Conservation (phyloP, 345 rosid genomes). For the Firmiana major region DNA sequence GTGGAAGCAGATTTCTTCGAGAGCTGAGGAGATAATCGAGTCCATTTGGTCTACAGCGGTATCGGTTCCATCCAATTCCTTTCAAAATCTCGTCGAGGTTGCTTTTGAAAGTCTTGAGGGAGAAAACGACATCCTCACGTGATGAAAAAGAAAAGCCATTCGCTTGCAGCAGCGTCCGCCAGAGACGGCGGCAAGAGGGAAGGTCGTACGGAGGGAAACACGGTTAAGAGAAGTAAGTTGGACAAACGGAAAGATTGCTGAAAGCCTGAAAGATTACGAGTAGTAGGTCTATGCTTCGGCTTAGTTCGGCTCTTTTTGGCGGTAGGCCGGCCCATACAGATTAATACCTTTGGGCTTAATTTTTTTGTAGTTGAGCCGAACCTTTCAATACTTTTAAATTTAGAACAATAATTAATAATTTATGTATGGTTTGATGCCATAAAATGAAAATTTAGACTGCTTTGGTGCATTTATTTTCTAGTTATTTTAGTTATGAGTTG, state of each 20-base stretch:
- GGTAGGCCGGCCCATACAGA: neutral
- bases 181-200: neutral
- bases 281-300: neutral
- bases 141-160: neutral
- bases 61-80: neutral
- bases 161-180: neutral
- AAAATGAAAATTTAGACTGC: no score
- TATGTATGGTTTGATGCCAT: no score
- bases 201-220: neutral
- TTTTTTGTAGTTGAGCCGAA: neutral
- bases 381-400: neutral
- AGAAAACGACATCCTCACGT: neutral
- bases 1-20: slow-evolving; percentile 60
- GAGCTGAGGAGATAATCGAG: slow-evolving; percentile 47
- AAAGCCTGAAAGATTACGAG: neutral
- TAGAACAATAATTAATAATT: no score
- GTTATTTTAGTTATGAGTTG: no score
- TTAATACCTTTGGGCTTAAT: neutral
- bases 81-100: neutral
- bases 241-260: neutral
- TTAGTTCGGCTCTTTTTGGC: no score
- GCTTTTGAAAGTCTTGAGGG: neutral
- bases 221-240: neutral
- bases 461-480: no score
- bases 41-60: slow-evolving; percentile 33